Conservation (phyloP, 495 filamentous ascomycete genomes). For the Glarea lozoyensis region DNA sequence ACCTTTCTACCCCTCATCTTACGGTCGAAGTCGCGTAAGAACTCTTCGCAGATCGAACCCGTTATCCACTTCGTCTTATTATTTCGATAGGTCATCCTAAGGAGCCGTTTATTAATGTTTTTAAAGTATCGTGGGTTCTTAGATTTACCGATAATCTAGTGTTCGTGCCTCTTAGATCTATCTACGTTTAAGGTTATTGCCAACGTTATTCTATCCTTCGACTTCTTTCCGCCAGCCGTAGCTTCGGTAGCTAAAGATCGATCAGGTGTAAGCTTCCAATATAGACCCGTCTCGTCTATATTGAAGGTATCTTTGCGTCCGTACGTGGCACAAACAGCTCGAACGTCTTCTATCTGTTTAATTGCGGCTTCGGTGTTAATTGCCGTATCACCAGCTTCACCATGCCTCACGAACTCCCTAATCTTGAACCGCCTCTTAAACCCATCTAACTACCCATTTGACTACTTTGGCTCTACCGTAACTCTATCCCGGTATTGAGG, state of each 20-base stretch:
- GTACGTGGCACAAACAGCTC: constrained; percentile 18
- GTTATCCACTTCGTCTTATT: constrained; percentile 28
- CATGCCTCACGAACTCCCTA: constrained; percentile 4
- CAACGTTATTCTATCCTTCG: constrained; percentile 20
- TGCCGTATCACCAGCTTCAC: constrained; percentile 6
- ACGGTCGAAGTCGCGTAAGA: constrained; percentile 22
- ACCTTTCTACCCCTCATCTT: constrained; percentile 22
- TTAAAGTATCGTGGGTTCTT: constrained; percentile 11
- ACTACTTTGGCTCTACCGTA: constrained; percentile 18
- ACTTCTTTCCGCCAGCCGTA: constrained; percentile 8
- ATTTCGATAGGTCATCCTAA: constrained; percentile 4
- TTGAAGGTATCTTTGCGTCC: constrained; percentile 22
- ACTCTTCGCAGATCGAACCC: constrained; percentile 21
- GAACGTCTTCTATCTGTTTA: constrained; percentile 8
- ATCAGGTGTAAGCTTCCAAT: constrained; percentile 22
- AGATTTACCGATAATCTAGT: constrained; percentile 23
- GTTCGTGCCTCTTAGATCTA: too few species aligned
- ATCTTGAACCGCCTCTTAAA: constrained; percentile 21
- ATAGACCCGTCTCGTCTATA: constrained; percentile 24
- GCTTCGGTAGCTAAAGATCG: constrained; percentile 12
- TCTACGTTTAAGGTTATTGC: too few species aligned
- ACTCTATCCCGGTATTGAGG: constrained; percentile 15
- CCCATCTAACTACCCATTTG: constrained; percentile 18
- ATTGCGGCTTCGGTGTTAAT: constrained; percentile 1
- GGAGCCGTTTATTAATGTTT: background rate